Evolutionary conservation across 495 filamentous ascomycete species (phyloP).

Genomic region (Chaetomium tenue): DNA sequence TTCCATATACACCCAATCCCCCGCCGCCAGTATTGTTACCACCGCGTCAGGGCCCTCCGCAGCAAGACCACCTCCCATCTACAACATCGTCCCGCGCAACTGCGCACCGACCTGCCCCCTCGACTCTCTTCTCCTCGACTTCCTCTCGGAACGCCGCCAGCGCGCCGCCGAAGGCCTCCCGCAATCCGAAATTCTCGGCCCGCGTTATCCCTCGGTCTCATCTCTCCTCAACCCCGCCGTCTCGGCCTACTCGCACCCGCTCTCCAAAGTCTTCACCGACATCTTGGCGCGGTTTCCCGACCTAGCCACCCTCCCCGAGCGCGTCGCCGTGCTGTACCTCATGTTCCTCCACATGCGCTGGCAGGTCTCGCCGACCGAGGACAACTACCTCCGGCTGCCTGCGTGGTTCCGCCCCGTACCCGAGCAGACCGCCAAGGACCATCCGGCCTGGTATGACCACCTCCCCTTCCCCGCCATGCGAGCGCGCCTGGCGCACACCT

Average conservation of each 20-base stretch:
- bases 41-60: not conserved
- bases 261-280: constrained; percentile 80
- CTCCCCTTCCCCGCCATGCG: constrained; percentile 74
- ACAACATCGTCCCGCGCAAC: constrained; percentile 55
- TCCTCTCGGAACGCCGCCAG: constrained; percentile 64
- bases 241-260: constrained; percentile 61
- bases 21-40: not conserved
- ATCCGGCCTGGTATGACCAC: constrained; percentile 78
- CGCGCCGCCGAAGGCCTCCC: constrained; percentile 61
- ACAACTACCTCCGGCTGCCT: constrained; percentile 71
- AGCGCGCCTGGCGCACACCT: constrained; percentile 53
- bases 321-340: constrained; percentile 70
- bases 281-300: constrained; percentile 73
- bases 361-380: constrained; percentile 69
- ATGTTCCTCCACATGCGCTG: constrained; percentile 87
- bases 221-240: constrained; percentile 67
- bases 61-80: constrained; percentile 4
- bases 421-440: constrained; percentile 58
- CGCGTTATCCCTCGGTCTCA: constrained; percentile 71
- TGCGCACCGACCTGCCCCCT: constrained; percentile 65
- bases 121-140: constrained; percentile 72
- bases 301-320: constrained; percentile 66
- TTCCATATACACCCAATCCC: constrained; percentile 6
- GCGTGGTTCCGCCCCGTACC: constrained; percentile 62
- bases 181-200: constrained; percentile 62